A percentile compares a stretch with the other conserved stretches of the same genome.
These are phyloP conservation scores for Onygenales sp. DNA, from an alignment of 2,329 filamentous ascomycete species.

Conservation along the genomic window DNA sequence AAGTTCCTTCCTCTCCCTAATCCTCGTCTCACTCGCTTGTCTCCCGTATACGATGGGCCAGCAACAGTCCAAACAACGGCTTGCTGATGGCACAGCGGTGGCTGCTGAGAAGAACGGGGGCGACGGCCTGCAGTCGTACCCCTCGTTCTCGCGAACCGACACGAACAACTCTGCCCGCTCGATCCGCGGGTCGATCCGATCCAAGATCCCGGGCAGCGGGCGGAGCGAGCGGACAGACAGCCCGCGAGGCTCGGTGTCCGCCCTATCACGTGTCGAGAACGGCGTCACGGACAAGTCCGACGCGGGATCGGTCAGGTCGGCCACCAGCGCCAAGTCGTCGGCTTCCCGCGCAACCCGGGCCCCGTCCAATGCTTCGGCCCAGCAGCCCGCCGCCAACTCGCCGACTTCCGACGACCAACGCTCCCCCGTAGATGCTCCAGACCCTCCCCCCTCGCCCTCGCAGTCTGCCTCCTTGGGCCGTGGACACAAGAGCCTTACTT, in stretches of 20 bases:
- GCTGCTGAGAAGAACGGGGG: constrained; percentile 21
- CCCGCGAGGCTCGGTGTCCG: constrained; percentile 63
- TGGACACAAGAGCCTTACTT: constrained; percentile 67
- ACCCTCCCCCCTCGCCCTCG: constrained; percentile 74
- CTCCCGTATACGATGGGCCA: constrained; percentile 37
- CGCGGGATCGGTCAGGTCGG: constrained; percentile 63
- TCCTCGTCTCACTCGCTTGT: background rate
- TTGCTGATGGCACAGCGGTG: constrained; percentile 44
- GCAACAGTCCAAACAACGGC: constrained; percentile 38
- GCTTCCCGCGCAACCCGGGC: constrained; percentile 38
- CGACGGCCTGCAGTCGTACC: constrained; percentile 70
- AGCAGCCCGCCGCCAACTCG: constrained; percentile 28
- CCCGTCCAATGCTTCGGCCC: constrained; percentile 16
- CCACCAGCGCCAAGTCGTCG: constrained; percentile 46
- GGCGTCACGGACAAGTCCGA: constrained; percentile 56
- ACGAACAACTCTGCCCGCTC: constrained; percentile 88
- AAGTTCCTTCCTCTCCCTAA: background rate
- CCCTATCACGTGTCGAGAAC: constrained; percentile 51
- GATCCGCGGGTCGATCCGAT: constrained; percentile 68
- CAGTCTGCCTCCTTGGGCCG: constrained; percentile 64
- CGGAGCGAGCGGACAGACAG: constrained; percentile 60
- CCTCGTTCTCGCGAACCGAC: constrained; percentile 84
- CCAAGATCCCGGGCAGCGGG: constrained; percentile 64
- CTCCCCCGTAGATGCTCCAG: constrained; percentile 39
- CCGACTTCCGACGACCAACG: constrained; percentile 32